Evolutionary conservation across 768 basidiomycete species (phyloP).

Genomic region (Rhizopogon vinicolor): DNA sequence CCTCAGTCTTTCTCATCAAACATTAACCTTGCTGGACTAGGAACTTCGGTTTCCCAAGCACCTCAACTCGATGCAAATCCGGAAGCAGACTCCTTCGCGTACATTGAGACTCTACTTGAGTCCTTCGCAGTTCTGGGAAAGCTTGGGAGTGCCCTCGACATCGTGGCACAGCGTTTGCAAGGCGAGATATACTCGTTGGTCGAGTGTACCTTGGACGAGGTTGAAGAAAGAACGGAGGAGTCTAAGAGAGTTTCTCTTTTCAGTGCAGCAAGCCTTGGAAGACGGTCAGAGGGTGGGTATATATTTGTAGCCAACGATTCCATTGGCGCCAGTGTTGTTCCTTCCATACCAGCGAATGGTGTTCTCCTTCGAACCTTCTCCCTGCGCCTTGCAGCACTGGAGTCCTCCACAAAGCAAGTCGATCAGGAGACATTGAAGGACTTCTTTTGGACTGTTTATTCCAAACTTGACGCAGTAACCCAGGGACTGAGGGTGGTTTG

Average conservation of each 20-base stretch:
- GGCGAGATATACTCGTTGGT: slow-evolving; percentile 82
- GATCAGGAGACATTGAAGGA: slow-evolving; percentile 88
- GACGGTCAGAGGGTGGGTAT: slow-evolving; percentile 49
- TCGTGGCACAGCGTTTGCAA: slow-evolving; percentile 75
- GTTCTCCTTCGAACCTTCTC: slow-evolving; percentile 42
- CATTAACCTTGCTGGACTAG: slow-evolving; percentile 17
- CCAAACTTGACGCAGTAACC: slow-evolving; percentile 89
- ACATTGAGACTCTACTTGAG: slow-evolving; percentile 90
- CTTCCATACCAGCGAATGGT: slow-evolving; percentile 17
- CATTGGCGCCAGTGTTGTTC: slow-evolving; percentile 21
- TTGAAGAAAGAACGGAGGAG: slow-evolving; percentile 85
- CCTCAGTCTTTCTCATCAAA: slow-evolving; percentile 14
- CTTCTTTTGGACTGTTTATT: slow-evolving; percentile 96
- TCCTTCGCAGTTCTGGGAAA: slow-evolving; percentile 90
- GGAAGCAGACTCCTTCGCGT: slow-evolving; percentile 89
- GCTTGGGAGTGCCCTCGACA: slow-evolving; percentile 79
- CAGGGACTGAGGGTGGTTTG: slow-evolving; percentile 88
- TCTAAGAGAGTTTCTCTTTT: slow-evolving; percentile 47
- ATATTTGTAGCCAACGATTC: slow-evolving; percentile 33
- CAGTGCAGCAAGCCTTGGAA: slow-evolving; percentile 31
- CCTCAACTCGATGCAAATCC: slow-evolving; percentile 50
- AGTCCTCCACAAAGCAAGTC: slow-evolving; percentile 62
- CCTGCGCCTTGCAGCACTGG: slow-evolving; percentile 68
- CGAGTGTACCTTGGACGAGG: slow-evolving; percentile 85
- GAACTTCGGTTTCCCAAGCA: slow-evolving; percentile 17